Evolutionary conservation across 331 rosid species (phyloP).

Genomic region (Acacia concinna): DNA sequence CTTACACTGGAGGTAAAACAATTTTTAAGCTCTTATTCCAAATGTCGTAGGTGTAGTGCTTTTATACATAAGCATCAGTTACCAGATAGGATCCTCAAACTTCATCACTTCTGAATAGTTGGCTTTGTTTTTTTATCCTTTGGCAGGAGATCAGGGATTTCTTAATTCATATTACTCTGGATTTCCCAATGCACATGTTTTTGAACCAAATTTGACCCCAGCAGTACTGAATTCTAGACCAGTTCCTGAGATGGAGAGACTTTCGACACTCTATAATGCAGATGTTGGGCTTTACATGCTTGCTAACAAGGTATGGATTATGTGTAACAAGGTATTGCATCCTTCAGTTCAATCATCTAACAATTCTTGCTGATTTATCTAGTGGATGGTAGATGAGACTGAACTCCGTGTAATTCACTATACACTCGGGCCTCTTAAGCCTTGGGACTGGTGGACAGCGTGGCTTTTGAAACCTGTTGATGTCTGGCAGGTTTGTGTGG

Average conservation of each 20-base stretch:
- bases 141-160: conserved; percentile 97
- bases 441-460: conserved; percentile 99
- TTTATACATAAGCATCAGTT: not conserved
- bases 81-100: not conserved
- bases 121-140: conserved; percentile 19
- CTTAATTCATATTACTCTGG: conserved; percentile 83
- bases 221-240: conserved; percentile 68
- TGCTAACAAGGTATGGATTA: conserved; percentile 83
- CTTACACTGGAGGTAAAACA: conserved; percentile 88
- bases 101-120: conserved; percentile 11
- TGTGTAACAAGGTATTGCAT: conserved; percentile 29
- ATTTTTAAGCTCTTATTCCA: not conserved
- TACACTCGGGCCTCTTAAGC: conserved; percentile 97
- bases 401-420: conserved; percentile 94
- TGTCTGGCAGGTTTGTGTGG: conserved; percentile 90
- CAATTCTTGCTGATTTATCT: conserved; percentile 35
- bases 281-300: conserved; percentile 99
- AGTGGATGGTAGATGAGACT: conserved; percentile 98
- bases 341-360: conserved; percentile 28
- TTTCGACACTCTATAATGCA: conserved; percentile 96
- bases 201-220: conserved; percentile 70
- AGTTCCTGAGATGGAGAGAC: conserved; percentile 87
- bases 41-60: conserved; percentile 3
- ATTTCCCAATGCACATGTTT: conserved; percentile 89
- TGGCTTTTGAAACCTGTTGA: conserved; percentile 99